Evolutionary conservation across 108 stramenopile species (phyloP).

Genomic region (Parmales sp.): DNA sequence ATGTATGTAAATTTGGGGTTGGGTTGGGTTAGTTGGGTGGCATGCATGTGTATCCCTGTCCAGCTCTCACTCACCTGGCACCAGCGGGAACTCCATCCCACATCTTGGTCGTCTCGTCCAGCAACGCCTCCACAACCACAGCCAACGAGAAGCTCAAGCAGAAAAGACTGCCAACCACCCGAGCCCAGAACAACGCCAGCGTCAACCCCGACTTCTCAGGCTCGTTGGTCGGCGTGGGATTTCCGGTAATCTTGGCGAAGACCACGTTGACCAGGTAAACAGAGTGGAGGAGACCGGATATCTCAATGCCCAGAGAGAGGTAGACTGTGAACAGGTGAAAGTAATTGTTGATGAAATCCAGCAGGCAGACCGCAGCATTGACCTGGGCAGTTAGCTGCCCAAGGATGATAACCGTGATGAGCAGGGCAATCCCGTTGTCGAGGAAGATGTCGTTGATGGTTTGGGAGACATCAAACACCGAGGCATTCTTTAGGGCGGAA

Average conservation of each 20-base stretch:
- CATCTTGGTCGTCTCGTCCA: slow-evolving; percentile 42
- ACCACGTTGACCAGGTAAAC: slow-evolving; percentile 49
- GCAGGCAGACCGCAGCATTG: slow-evolving; percentile 64
- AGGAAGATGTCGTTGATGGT: slow-evolving; percentile 45
- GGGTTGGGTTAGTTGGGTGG: no score
- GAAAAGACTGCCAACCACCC: slow-evolving; percentile 33
- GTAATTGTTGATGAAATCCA: slow-evolving; percentile 70
- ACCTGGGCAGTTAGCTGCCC: slow-evolving; percentile 66
- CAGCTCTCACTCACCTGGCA: no score
- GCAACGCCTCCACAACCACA: slow-evolving; percentile 46
- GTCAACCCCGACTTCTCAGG: slow-evolving; percentile 32
- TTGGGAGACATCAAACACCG: slow-evolving; percentile 42
- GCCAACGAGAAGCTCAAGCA: slow-evolving; percentile 44
- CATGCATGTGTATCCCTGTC: no score
- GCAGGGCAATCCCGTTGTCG: slow-evolving; percentile 55
- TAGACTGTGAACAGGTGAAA: slow-evolving; percentile 49
- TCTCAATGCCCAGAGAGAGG: slow-evolving; percentile 47
- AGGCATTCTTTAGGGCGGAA: slow-evolving; percentile 39
- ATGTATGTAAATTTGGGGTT: no score
- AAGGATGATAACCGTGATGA: slow-evolving; percentile 51
- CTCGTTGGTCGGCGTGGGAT: slow-evolving; percentile 44
- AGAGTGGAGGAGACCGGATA: slow-evolving; percentile 57
- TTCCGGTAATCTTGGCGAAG: slow-evolving; percentile 31
- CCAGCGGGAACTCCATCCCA: not conserved
- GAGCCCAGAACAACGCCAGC: slow-evolving; percentile 40